phyloP scores from a whole-genome alignment of 2,329 filamentous ascomycete species.

The Lachnellula hyalina region DNA sequence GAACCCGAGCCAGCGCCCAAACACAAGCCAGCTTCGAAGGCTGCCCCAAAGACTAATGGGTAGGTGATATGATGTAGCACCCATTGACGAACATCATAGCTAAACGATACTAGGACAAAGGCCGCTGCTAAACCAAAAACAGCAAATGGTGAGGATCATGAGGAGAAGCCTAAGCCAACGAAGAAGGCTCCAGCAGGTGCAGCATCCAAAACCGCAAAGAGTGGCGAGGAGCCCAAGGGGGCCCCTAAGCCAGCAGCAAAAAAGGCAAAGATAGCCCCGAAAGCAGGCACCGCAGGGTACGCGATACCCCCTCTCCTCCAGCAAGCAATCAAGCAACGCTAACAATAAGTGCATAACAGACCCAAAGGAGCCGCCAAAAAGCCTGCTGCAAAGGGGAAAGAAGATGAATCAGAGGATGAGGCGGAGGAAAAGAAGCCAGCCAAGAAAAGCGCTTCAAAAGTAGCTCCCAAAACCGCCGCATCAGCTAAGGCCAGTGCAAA shows the following conservation, averaged over 20 bases:
- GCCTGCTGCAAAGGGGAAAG: neutral
- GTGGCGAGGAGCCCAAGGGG: no score
- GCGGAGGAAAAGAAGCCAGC: neutral
- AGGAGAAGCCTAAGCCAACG: neutral
- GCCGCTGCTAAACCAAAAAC: neutral
- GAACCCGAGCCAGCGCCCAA: neutral
- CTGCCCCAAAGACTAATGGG: neutral
- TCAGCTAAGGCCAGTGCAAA: neutral
- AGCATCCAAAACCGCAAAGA: no score
- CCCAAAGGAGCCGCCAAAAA: no score
- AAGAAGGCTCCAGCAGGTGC: no score
- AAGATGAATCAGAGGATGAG: neutral
- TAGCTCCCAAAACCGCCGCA: no score
- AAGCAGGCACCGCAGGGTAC: no score
- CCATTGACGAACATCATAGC: no score
- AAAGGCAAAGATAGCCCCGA: no score
- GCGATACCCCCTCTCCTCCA: no score
- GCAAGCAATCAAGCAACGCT: no score
- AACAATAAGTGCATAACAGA: no score
- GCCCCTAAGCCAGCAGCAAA: no score
- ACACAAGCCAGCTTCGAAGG: neutral
- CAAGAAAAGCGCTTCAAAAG: neutral
- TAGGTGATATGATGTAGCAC: neutral
- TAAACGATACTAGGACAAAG: neutral
- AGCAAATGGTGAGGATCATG: neutral